Evolutionary conservation across 129 eudicot species (phyloP).

Genomic region (Scalesia atractyloides): DNA sequence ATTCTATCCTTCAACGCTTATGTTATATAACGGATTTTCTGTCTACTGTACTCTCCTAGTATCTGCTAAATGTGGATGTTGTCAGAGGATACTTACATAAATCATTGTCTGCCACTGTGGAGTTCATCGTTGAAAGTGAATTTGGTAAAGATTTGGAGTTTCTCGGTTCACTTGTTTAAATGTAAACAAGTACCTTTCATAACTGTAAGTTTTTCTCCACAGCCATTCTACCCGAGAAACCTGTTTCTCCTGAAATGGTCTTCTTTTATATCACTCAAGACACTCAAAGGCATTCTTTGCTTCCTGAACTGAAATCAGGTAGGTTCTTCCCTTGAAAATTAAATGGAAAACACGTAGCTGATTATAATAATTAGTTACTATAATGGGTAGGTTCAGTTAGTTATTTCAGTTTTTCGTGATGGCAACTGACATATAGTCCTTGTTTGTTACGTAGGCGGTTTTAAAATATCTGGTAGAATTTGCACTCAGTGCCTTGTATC

Average conservation of each 20-base stretch:
- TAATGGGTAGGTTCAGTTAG: not conserved
- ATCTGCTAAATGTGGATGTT: constrained; percentile 68
- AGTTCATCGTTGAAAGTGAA: constrained; percentile 73
- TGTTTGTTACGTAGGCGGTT: constrained; percentile 53
- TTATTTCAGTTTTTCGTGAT: constrained; percentile 8
- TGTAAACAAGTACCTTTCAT: constrained; percentile 1
- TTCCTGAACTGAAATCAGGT: constrained; percentile 66
- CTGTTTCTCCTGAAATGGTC: constrained; percentile 72
- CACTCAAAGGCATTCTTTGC: constrained; percentile 78
- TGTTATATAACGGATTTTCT: constrained; percentile 30
- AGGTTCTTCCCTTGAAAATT: constrained; percentile 42
- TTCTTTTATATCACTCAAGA: constrained; percentile 85
- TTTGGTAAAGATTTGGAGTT: constrained; percentile 40
- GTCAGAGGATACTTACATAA: constrained; percentile 77
- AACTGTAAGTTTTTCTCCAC: constrained; percentile 22
- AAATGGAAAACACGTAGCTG: not conserved
- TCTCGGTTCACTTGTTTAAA: constrained; percentile 8
- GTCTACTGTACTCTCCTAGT: constrained; percentile 46
- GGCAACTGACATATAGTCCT: not conserved
- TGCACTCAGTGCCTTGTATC: constrained; percentile 65
- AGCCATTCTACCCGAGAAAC: constrained; percentile 59
- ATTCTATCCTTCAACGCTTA: not conserved
- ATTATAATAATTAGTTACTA: not conserved
- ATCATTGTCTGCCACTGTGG: constrained; percentile 68
- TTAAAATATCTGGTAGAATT: constrained; percentile 61